These are phyloP conservation scores for Pestalotiopsis sp. DNA, from an alignment of 2,329 filamentous ascomycete genomes.

Conservation along the genomic window DNA sequence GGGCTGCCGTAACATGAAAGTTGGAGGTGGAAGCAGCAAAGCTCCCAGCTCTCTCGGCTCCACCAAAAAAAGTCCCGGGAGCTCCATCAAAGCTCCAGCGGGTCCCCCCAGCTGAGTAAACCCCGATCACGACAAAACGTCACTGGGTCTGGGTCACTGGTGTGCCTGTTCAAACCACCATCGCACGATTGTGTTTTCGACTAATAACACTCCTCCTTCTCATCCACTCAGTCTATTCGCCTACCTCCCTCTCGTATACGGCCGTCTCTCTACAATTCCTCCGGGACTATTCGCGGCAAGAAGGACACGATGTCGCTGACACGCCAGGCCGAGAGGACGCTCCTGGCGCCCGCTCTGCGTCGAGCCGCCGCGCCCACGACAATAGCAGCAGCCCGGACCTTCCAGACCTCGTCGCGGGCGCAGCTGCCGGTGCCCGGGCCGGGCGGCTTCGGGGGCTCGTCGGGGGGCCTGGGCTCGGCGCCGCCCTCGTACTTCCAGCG, in stretches of 20 bases:
- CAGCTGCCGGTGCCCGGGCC: background rate
- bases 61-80: constrained; percentile 3
- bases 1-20: background rate
- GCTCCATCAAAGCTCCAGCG: background rate
- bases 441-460: constrained; percentile 25
- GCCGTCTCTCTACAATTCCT: background rate
- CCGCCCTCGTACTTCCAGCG: constrained; percentile 82
- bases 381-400: constrained; percentile 9
- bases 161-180: background rate
- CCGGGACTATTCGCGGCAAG: background rate
- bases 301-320: constrained; percentile 17
- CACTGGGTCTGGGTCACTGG: background rate
- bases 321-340: constrained; percentile 15
- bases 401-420: constrained; percentile 14
- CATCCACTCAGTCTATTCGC: background rate
- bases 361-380: constrained; percentile 5
- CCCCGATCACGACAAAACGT: constrained; percentile 2
- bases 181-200: background rate
- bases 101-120: background rate
- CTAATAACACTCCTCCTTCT: background rate
- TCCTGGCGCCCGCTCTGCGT: constrained; percentile 14
- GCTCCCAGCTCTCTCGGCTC: background rate
- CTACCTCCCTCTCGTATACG: background rate
- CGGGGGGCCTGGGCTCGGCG: constrained; percentile 37
- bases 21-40: background rate